Evolutionary conservation across 768 basidiomycete genomes (phyloP).

Genomic region (Cystofilobasidium macerans): DNA sequence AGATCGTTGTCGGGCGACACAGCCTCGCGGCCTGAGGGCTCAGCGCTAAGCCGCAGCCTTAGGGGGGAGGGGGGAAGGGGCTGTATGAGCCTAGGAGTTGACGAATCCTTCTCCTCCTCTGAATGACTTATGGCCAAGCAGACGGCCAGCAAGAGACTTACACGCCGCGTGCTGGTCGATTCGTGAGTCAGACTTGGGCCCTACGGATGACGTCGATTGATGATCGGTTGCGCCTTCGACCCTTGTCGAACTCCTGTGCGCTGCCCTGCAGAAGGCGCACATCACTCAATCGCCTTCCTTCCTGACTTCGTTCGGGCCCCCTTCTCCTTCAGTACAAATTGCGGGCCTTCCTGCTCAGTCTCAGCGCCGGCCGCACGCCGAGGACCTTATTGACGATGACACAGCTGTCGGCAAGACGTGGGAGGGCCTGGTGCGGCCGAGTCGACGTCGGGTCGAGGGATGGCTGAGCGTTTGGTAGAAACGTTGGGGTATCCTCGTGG

Average conservation of each 20-base stretch:
- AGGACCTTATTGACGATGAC: constrained; percentile 8
- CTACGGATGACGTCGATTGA: neutral
- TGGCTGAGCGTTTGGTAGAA: constrained; percentile 41
- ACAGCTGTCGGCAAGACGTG: neutral
- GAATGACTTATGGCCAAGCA: neutral
- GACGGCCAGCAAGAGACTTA: neutral
- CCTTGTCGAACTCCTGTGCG: neutral
- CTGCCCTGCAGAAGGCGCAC: constrained; percentile 18
- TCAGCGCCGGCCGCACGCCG: neutral
- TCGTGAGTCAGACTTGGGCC: neutral
- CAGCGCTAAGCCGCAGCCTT: too few relatives aligned
- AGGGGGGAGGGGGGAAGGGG: too few relatives aligned
- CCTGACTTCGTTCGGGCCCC: neutral
- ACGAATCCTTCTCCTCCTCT: neutral
- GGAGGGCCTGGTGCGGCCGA: constrained; percentile 31
- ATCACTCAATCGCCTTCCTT: constrained; percentile 9
- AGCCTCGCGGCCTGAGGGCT: too few relatives aligned
- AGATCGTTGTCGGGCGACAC: neutral
- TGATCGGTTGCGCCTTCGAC: neutral
- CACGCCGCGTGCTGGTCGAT: neutral
- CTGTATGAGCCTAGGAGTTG: neutral
- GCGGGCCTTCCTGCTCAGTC: neutral
- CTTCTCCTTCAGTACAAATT: neutral
- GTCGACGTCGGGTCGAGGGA: constrained; percentile 35
- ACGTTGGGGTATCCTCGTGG: constrained; percentile 39